A percentile compares a stretch with the other conserved stretches of the same genome.
Conservation (phyloP, 192 early-diverging fungal species). For the Coemansia furcata region DNA sequence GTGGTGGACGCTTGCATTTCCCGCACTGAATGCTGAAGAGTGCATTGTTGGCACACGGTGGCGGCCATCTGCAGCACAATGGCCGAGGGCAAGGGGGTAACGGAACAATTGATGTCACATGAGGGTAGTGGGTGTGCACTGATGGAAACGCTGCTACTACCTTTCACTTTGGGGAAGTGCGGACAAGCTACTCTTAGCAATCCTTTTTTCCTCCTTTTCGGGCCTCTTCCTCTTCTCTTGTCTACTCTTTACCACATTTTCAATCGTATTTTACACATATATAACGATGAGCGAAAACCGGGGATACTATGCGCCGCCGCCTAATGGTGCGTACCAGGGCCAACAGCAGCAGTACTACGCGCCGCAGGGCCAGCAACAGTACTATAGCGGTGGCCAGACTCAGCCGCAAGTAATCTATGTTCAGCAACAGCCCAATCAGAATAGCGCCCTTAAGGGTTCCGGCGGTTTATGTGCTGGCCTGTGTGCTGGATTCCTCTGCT, state of each 20-base stretch:
- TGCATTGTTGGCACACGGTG: neutral
- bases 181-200: neutral
- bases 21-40: neutral
- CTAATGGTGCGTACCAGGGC: neutral
- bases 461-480: neutral
- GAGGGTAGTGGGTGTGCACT: neutral
- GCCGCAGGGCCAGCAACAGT: slow-evolving; percentile 12
- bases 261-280: neutral
- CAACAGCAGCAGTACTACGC: slow-evolving; percentile 5
- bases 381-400: slow-evolving; percentile 17
- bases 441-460: neutral
- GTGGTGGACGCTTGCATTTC: neutral
- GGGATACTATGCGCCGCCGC: slow-evolving; percentile 17
- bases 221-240: neutral
- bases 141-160: neutral
- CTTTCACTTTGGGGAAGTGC: neutral
- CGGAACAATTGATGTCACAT: neutral
- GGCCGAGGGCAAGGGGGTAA: neutral
- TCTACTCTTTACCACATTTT: neutral
- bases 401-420: slow-evolving; percentile 5
- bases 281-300: slow-evolving; percentile 11
- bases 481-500: neutral
- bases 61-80: neutral
- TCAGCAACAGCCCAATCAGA: slow-evolving; percentile 5
- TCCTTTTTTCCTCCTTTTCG: neutral